A percentile compares a stretch with the other conserved stretches of the same genome.
Conservation (phyloP, 345 rosid species). For the Fremontodendron californicum region DNA sequence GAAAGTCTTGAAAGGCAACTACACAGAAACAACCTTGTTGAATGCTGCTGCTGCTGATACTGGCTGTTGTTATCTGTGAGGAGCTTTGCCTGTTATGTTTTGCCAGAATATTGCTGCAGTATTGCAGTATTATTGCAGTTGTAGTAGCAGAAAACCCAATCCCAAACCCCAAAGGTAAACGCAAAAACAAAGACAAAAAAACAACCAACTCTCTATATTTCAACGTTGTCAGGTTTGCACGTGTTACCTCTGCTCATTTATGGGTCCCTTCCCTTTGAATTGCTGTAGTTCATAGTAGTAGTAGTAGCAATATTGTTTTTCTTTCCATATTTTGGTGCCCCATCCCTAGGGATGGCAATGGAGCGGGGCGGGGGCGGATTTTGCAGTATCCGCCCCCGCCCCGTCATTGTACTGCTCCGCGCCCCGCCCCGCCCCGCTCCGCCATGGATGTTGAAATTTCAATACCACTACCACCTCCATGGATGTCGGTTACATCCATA, state of each 20-base stretch:
- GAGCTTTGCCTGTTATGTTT: neutral
- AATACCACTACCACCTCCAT: too few relatives aligned
- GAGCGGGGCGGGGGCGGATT: too few relatives aligned
- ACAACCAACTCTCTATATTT: neutral
- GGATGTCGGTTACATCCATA: too few relatives aligned
- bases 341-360: too few relatives aligned
- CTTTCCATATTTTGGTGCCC: conserved; percentile 12
- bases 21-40: neutral
- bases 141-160: neutral
- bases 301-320: neutral
- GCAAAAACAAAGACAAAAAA: neutral
- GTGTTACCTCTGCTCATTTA: conserved; percentile 21
- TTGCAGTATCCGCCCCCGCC: too few relatives aligned
- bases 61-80: neutral
- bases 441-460: too few relatives aligned
- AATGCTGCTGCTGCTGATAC: neutral
- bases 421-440: too few relatives aligned
- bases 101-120: neutral
- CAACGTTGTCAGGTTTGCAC: conserved; percentile 39
- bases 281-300: neutral
- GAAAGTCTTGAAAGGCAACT: conserved; percentile 4
- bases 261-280: conserved; percentile 15
- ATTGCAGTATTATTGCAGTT: neutral
- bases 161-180: neutral
- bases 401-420: too few relatives aligned